These are phyloP conservation scores for Naganishia vishniacii DNA, from an alignment of 768 basidiomycete species.

Conservation along the genomic window DNA sequence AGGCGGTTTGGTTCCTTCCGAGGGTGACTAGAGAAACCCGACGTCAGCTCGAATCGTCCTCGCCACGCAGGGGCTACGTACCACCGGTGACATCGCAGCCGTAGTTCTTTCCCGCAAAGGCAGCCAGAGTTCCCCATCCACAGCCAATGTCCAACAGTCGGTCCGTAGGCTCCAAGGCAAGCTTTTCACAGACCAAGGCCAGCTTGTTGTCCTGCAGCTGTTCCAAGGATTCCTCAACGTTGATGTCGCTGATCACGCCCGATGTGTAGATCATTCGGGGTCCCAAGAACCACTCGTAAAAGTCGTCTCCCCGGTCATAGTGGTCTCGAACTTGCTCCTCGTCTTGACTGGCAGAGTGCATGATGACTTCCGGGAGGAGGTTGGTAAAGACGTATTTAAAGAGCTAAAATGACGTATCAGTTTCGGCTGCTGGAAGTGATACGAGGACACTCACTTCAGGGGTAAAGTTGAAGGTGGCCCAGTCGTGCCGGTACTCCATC, in stretches of 20 bases:
- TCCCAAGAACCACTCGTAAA: conserved; percentile 69
- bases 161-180: conserved; percentile 80
- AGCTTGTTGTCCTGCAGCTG: conserved; percentile 98
- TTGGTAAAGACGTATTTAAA: conserved; percentile 87
- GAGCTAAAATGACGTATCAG: conserved; percentile 49
- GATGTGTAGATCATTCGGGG: conserved; percentile 74
- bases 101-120: conserved; percentile 95
- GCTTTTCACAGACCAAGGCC: conserved; percentile 86
- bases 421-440: not conserved
- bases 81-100: conserved; percentile 87
- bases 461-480: conserved; percentile 87
- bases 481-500: conserved; percentile 91
- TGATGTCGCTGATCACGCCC: conserved; percentile 70
- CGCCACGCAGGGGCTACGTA: conserved; percentile 29
- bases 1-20: conserved; percentile 80
- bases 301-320: conserved; percentile 96
- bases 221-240: conserved; percentile 74
- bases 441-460: not conserved
- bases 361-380: conserved; percentile 86
- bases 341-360: conserved; percentile 85
- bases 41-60: not conserved
- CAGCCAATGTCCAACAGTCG: conserved; percentile 53
- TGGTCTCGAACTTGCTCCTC: conserved; percentile 91
- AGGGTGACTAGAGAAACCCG: conserved; percentile 62
- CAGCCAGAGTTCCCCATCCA: conserved; percentile 94